These are phyloP conservation scores for Leccinum imitatum DNA, from an alignment of 768 basidiomycete species.

Conservation along the genomic window DNA sequence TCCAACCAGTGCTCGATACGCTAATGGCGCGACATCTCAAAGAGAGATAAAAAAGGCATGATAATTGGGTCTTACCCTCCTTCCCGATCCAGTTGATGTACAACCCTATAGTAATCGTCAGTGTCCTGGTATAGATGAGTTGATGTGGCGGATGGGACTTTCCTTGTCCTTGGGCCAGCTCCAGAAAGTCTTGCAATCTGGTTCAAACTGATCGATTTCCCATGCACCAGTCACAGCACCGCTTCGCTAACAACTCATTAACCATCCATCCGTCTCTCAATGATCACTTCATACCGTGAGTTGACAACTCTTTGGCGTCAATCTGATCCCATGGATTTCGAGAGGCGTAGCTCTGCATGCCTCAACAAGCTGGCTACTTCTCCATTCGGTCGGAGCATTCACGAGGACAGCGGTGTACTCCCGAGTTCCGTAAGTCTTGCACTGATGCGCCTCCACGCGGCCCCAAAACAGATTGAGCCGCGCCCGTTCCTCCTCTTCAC, in stretches of 20 bases:
- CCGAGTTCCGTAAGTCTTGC: conserved; percentile 27
- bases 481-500: conserved; percentile 29
- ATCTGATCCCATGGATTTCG: conserved; percentile 22
- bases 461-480: conserved; percentile 30
- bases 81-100: conserved; percentile 20
- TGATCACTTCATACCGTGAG: conserved; percentile 11
- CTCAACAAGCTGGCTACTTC: conserved; percentile 19
- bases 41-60: background rate
- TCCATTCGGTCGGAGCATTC: conserved; percentile 26
- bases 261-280: background rate
- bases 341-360: conserved; percentile 28
- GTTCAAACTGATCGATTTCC: conserved; percentile 27
- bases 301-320: conserved; percentile 23
- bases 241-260: conserved; percentile 14
- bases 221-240: conserved; percentile 26
- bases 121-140: background rate
- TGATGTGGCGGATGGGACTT: background rate
- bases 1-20: conserved; percentile 31
- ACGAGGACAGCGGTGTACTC: conserved; percentile 31
- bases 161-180: conserved; percentile 31
- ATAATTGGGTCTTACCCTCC: conserved; percentile 16
- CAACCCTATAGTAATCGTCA: conserved; percentile 19
- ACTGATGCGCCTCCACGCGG: conserved; percentile 15
- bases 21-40: conserved; percentile 5
- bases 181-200: conserved; percentile 31